These are phyloP conservation scores for Agrostemma githago DNA, from an alignment of 148 eudicot species.

Conservation along the genomic window DNA sequence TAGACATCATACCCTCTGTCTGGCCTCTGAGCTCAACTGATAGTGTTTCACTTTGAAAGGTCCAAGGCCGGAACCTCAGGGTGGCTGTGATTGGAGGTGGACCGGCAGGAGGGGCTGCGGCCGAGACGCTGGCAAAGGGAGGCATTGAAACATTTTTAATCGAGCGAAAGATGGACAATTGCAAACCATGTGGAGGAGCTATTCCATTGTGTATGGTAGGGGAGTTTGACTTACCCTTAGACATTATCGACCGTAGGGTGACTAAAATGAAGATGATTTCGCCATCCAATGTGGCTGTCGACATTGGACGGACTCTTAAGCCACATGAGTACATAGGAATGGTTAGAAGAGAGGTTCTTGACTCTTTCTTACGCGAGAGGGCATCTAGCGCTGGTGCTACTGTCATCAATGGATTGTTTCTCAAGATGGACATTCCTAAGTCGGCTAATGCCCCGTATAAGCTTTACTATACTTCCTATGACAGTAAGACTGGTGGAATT, in stretches of 20 bases:
- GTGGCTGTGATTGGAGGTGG: constrained; percentile 96
- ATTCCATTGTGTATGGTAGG: constrained; percentile 97
- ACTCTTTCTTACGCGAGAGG: constrained; percentile 65
- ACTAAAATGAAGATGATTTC: constrained; percentile 99
- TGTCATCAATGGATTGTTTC: constrained; percentile 76
- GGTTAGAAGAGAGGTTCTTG: constrained; percentile 92
- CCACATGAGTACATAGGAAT: constrained; percentile 97
- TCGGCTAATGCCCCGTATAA: constrained; percentile 45
- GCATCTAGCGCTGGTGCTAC: constrained; percentile 69
- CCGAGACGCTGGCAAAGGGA: constrained; percentile 84
- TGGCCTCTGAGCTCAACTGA: neutral
- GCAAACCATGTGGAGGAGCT: constrained; percentile 97
- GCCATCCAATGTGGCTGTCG: constrained; percentile 95
- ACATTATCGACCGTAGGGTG: constrained; percentile 81
- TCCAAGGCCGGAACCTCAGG: constrained; percentile 60
- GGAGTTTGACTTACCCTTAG: constrained; percentile 88
- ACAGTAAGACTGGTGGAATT: constrained; percentile 56
- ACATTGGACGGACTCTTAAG: constrained; percentile 77
- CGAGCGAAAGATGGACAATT: constrained; percentile 86
- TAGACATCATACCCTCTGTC: no score
- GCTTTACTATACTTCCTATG: constrained; percentile 70
- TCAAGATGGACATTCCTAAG: constrained; percentile 72
- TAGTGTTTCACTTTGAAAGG: neutral
- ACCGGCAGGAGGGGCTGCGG: constrained; percentile 90
- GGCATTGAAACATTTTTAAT: constrained; percentile 76